phyloP scores from a whole-genome alignment of 2,329 filamentous ascomycete genomes.

The Coleophoma crateriformis region DNA sequence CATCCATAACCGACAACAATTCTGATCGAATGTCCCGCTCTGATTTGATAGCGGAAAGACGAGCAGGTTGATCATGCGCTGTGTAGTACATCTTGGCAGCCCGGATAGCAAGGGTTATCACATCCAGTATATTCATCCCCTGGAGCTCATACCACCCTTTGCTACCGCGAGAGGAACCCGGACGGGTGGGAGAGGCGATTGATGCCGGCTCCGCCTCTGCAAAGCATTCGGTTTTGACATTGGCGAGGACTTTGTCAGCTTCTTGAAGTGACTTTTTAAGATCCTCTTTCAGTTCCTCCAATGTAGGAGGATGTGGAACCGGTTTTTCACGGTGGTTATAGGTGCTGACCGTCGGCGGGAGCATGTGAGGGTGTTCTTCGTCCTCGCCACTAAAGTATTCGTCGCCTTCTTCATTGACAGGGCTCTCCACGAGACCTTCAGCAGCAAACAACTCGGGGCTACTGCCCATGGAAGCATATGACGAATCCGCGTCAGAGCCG shows the following conservation, averaged over 20 bases:
- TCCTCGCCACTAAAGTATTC: conserved; percentile 46
- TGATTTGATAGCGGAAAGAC: conserved; percentile 78
- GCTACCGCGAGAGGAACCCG: conserved; percentile 24
- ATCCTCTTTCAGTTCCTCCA: conserved; percentile 69
- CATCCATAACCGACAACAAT: conserved; percentile 79
- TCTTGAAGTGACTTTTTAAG: conserved; percentile 63
- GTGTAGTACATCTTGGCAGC: conserved; percentile 97
- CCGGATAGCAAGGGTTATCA: conserved; percentile 90
- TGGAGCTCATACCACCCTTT: conserved; percentile 79
- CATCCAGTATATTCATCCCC: conserved; percentile 86
- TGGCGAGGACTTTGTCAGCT: conserved; percentile 61
- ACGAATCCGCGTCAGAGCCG: conserved; percentile 49
- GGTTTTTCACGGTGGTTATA: conserved; percentile 82
- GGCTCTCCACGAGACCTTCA: conserved; percentile 30
- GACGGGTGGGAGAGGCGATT: conserved; percentile 8
- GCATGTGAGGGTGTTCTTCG: conserved; percentile 68
- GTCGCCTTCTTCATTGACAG: conserved; percentile 32
- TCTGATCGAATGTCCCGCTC: conserved; percentile 83
- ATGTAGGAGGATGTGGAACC: conserved; percentile 77
- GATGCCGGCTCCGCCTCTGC: conserved; percentile 9
- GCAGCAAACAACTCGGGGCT: conserved; percentile 47
- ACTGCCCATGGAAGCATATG: conserved; percentile 53
- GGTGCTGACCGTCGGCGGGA: conserved; percentile 95
- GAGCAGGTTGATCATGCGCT: conserved; percentile 79
- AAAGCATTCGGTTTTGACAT: conserved; percentile 33